These are phyloP conservation scores for Fistulina hepatica DNA, from an alignment of 1,284 basidiomycete genomes.

Conservation along the genomic window DNA sequence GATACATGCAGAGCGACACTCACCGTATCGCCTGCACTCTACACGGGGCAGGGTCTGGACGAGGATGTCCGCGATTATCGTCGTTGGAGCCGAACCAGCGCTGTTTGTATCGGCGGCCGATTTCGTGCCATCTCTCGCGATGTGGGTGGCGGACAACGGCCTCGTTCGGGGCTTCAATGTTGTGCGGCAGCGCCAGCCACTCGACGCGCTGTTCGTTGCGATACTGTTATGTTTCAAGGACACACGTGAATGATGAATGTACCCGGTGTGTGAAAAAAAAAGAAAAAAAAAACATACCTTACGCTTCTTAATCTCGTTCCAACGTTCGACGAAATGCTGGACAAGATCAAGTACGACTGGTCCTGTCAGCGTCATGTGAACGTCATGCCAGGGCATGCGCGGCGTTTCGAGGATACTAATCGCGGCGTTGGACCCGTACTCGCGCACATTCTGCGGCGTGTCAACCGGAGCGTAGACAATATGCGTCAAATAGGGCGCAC, in stretches of 20 bases:
- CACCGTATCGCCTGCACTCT: neutral
- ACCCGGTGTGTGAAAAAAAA: conserved; percentile 8
- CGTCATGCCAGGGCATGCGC: conserved; percentile 88
- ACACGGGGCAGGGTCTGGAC: neutral
- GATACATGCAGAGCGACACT: neutral
- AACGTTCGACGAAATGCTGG: conserved; percentile 85
- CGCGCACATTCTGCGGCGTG: conserved; percentile 74
- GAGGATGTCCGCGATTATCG: conserved; percentile 12
- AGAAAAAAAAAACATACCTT: conserved; percentile 44
- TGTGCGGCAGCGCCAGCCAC: conserved; percentile 79
- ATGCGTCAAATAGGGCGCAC: conserved; percentile 36
- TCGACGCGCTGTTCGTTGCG: too few relatives aligned
- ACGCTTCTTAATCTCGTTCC: conserved; percentile 77
- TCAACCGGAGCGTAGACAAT: conserved; percentile 81
- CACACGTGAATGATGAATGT: too few relatives aligned
- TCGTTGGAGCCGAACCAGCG: conserved; percentile 36
- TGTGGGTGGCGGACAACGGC: conserved; percentile 62
- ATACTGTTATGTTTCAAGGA: too few relatives aligned
- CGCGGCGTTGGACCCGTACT: conserved; percentile 62
- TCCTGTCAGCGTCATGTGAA: conserved; percentile 79
- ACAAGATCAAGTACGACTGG: conserved; percentile 79
- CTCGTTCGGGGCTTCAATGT: conserved; percentile 54
- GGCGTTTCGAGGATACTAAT: conserved; percentile 62
- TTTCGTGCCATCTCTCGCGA: conserved; percentile 45
- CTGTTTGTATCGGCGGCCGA: conserved; percentile 54